A percentile compares a stretch with the other conserved stretches of the same genome.
These are phyloP conservation scores for Pyricularia pennisetigena DNA, from an alignment of 2,329 filamentous ascomycete species.

Conservation along the genomic window DNA sequence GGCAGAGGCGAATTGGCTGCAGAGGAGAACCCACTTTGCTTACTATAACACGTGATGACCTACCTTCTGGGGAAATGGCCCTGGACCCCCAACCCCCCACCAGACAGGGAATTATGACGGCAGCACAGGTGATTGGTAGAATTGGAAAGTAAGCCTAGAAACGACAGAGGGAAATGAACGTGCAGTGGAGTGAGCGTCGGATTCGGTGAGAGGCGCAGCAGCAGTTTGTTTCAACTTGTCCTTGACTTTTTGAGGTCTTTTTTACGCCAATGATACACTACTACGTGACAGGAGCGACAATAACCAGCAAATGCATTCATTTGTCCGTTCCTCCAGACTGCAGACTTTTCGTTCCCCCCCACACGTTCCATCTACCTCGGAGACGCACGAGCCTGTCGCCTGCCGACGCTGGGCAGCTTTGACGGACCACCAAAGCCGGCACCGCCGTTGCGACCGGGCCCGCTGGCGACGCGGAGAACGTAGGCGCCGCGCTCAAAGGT, in stretches of 20 bases:
- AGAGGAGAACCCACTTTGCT: neutral
- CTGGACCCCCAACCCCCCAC: no score
- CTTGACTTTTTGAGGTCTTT: no score
- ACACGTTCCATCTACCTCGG: neutral
- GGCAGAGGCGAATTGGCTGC: neutral
- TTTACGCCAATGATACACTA: no score
- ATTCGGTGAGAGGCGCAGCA: neutral
- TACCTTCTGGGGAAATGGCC: no score
- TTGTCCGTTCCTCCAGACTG: no score
- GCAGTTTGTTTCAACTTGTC: no score
- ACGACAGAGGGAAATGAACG: neutral
- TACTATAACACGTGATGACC: neutral
- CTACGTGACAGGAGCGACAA: no score
- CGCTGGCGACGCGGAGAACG: slow-evolving; percentile 1
- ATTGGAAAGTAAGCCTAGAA: neutral
- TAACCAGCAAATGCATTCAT: no score
- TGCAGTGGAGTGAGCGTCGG: neutral
- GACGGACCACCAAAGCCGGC: neutral
- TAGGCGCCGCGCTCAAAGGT: slow-evolving; percentile 34
- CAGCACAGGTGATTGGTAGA: neutral
- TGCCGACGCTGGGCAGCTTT: neutral
- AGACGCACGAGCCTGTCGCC: neutral
- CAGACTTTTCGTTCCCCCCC: no score
- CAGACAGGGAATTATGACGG: neutral
- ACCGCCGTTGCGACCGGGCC: neutral